A percentile compares a stretch with the other conserved stretches of the same genome.
phyloP scores from a whole-genome alignment of 306 rosid species.

The Cucurbita moschata region DNA sequence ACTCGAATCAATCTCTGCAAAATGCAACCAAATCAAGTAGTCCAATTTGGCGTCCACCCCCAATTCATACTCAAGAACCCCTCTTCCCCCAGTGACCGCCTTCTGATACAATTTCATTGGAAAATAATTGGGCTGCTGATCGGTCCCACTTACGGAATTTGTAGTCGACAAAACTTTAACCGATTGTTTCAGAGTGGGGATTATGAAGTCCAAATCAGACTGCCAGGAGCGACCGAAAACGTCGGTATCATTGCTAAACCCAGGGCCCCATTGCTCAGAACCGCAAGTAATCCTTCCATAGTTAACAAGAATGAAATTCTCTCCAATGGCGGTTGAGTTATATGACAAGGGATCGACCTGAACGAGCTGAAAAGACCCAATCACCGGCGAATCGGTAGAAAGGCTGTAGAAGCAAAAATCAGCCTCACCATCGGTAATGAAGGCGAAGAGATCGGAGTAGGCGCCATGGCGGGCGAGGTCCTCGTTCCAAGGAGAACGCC shows the following conservation, averaged over 20 bases:
- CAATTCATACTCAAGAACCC: conserved; percentile 38
- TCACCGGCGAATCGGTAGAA: conserved; percentile 77
- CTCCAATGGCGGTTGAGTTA: conserved; percentile 21
- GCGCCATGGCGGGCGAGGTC: conserved; percentile 53
- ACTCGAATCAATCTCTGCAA: conserved; percentile 56
- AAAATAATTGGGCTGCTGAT: conserved; percentile 50
- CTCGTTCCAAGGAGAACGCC: conserved; percentile 84
- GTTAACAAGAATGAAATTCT: conserved; percentile 39
- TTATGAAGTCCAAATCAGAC: conserved; percentile 27
- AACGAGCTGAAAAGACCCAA: conserved; percentile 58
- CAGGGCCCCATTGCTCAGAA: conserved; percentile 73
- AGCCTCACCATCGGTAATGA: conserved; percentile 32
- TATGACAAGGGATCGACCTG: conserved; percentile 57
- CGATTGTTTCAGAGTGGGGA: neutral
- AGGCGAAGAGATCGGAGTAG: conserved; percentile 64
- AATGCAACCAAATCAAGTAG: conserved; percentile 78
- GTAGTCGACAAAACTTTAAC: conserved; percentile 22
- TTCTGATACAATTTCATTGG: conserved; percentile 64
- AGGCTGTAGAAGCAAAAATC: conserved; percentile 79
- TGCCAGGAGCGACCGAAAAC: conserved; percentile 87
- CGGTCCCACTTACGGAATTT: conserved; percentile 31
- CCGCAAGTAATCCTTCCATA: conserved; percentile 73
- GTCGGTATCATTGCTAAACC: conserved; percentile 60
- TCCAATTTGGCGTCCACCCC: conserved; percentile 85
- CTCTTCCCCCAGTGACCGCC: conserved; percentile 34